A percentile compares a stretch with the other conserved stretches of the same genome.
Conservation (phyloP, 352 stramenopile species). For the Phytophthora pinifolia region DNA sequence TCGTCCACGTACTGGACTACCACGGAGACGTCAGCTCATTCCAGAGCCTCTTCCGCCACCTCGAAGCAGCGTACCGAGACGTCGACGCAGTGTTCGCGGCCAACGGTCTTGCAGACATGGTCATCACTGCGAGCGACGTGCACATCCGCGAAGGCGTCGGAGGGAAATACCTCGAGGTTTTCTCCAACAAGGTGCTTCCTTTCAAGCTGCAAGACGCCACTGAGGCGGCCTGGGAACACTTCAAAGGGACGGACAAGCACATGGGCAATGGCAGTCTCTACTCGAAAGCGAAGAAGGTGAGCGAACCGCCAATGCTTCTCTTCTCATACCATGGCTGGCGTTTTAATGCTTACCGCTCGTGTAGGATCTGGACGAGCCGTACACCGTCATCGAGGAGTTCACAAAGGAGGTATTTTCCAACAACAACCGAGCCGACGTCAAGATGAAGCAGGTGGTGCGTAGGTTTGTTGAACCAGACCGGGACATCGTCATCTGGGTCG, state of each 20-base stretch:
- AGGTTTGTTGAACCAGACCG: conserved; percentile 57
- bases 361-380: conserved; percentile 29
- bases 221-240: conserved; percentile 43
- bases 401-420: conserved; percentile 52
- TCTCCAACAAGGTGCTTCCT: conserved; percentile 43
- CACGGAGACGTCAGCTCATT: no score
- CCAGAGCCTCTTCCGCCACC: conserved; percentile 30
- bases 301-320: neutral
- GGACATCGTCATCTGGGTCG: conserved; percentile 59
- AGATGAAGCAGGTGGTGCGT: conserved; percentile 54
- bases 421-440: conserved; percentile 46
- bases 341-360: neutral
- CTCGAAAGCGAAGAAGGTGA: conserved; percentile 25
- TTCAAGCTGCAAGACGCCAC: conserved; percentile 38
- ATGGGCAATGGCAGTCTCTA: conserved; percentile 35
- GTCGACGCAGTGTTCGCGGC: conserved; percentile 34
- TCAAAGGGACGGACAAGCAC: conserved; percentile 41
- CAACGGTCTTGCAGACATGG: conserved; percentile 36
- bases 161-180: conserved; percentile 42
- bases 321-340: neutral
- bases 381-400: conserved; percentile 59
- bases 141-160: conserved; percentile 38
- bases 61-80: conserved; percentile 31
- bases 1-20: no score
- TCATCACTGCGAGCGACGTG: conserved; percentile 31